phyloP scores from a whole-genome alignment of 2,329 filamentous ascomycete species.

The Ophiostoma novo-ulmi region DNA sequence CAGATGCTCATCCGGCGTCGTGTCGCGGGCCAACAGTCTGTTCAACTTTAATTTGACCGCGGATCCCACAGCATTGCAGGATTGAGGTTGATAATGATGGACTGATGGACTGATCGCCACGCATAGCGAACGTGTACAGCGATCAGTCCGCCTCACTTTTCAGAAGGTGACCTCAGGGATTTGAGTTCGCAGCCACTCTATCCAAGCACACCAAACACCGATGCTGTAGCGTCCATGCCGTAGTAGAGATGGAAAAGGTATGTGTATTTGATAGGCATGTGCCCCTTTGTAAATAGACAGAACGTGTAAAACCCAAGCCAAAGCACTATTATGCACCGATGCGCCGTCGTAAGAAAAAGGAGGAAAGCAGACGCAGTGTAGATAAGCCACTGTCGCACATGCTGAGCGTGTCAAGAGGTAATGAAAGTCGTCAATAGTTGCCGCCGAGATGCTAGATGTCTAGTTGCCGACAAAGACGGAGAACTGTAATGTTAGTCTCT shows the following conservation, averaged over 20 bases:
- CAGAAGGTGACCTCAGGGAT: neutral
- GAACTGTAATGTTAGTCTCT: constrained; percentile 19
- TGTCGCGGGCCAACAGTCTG: too few relatives aligned
- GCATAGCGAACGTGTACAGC: neutral
- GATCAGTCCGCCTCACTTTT: neutral
- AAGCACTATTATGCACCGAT: constrained; percentile 12
- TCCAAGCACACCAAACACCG: neutral
- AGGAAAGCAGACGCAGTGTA: neutral
- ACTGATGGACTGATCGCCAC: neutral
- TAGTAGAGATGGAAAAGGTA: neutral
- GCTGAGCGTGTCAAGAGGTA: neutral
- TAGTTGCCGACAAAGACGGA: constrained; percentile 27
- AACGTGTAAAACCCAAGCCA: constrained; percentile 3
- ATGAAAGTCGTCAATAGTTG: neutral
- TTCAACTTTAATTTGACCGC: neutral
- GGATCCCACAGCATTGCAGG: neutral
- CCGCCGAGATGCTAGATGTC: neutral
- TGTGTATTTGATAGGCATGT: constrained; percentile 8
- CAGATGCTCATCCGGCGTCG: neutral
- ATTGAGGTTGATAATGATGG: too few relatives aligned
- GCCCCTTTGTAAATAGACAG: neutral
- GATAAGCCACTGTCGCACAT: neutral
- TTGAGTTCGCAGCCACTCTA: neutral
- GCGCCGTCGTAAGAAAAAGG: neutral
- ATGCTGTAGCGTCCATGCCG: neutral